phyloP scores from a whole-genome alignment of 2,329 filamentous ascomycete species.

The Hypoxylon sp. region DNA sequence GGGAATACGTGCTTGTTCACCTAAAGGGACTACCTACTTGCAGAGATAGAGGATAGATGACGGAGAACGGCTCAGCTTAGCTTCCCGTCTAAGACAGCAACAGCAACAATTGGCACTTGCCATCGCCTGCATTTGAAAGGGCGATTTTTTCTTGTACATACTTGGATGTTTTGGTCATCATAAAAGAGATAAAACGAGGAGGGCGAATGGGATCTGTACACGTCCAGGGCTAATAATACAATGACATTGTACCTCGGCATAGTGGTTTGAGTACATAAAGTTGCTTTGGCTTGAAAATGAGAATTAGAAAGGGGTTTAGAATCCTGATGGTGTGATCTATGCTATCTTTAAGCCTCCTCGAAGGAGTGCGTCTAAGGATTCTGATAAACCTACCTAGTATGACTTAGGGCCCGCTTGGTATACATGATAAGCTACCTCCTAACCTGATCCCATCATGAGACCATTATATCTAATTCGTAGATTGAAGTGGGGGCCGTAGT shows the following conservation, averaged over 20 bases:
- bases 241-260: slow-evolving; percentile 18
- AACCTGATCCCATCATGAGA: background rate
- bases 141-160: slow-evolving; percentile 39
- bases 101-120: background rate
- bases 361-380: slow-evolving; percentile 1
- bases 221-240: slow-evolving; percentile 31
- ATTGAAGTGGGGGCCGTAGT: background rate
- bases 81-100: background rate
- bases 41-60: background rate
- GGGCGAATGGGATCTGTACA: slow-evolving; percentile 20
- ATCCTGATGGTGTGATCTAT: background rate
- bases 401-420: background rate
- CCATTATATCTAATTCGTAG: background rate
- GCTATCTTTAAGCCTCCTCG: background rate
- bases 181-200: slow-evolving; percentile 5
- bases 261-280: background rate
- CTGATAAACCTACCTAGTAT: background rate
- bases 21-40: slow-evolving; percentile 9
- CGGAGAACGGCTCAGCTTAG: background rate
- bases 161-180: slow-evolving; percentile 7
- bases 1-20: slow-evolving; percentile 53
- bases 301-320: background rate
- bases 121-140: slow-evolving; percentile 5
- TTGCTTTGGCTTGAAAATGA: slow-evolving; percentile 2
- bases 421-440: background rate